phyloP scores from a whole-genome alignment of 225 moss, liverwort and hornwort species.

The Thuidium tamariscinum region DNA sequence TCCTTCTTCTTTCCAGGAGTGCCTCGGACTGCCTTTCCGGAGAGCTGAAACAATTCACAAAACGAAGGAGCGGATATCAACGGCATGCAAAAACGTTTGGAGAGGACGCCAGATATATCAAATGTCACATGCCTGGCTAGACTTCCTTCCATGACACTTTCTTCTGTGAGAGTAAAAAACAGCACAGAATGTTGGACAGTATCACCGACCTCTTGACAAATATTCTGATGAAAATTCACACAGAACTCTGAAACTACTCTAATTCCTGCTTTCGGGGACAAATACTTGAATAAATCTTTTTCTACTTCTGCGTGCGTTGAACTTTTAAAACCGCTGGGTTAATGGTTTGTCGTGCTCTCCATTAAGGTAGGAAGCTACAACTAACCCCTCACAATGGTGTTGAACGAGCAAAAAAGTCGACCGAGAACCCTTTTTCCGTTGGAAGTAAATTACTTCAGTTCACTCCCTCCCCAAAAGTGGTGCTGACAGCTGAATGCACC shows the following conservation, averaged over 20 bases:
- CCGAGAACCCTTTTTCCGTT: neutral
- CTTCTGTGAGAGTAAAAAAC: neutral
- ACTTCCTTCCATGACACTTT: neutral
- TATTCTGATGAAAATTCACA: neutral
- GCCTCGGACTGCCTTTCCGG: slow-evolving; percentile 48
- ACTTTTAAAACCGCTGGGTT: neutral
- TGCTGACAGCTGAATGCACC: neutral
- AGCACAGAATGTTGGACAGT: neutral
- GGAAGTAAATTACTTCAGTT: neutral
- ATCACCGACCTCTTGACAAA: neutral
- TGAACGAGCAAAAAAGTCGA: neutral
- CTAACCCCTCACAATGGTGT: too few relatives aligned
- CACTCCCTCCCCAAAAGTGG: neutral
- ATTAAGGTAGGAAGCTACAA: neutral
- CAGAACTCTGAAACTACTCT: neutral
- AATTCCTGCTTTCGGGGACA: neutral
- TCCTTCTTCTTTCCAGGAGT: slow-evolving; percentile 91
- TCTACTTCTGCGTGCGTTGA: neutral
- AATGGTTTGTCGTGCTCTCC: neutral
- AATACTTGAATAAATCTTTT: too few relatives aligned
- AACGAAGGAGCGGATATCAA: neutral
- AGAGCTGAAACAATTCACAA: slow-evolving; percentile 35
- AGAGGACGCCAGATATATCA: neutral
- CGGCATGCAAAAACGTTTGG: neutral
- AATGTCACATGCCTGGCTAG: neutral